Percentiles rank a stretch among this genome's conserved stretches.
Conservation (phyloP, 768 basidiomycete species). For the Tremella mesenterica region DNA sequence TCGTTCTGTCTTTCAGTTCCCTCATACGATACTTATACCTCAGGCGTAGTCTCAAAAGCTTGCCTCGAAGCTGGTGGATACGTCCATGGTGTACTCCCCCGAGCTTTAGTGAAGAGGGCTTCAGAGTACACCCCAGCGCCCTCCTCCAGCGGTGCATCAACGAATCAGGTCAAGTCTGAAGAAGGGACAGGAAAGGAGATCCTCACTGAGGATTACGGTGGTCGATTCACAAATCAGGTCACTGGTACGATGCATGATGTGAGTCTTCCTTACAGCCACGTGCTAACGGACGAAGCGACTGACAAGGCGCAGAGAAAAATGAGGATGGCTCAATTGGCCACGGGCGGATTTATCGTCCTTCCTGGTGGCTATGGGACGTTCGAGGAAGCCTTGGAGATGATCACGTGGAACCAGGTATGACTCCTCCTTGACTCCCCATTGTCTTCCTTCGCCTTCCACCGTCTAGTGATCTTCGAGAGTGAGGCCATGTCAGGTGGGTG, state of each 20-base stretch:
- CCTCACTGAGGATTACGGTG: constrained; percentile 25
- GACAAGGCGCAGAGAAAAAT: constrained; percentile 75
- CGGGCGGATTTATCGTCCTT: constrained; percentile 70
- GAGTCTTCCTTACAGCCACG: constrained; percentile 8
- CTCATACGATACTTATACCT: neutral
- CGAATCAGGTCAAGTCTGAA: constrained; percentile 52
- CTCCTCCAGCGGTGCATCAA: neutral
- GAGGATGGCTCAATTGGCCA: constrained; percentile 71
- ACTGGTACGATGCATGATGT: constrained; percentile 45
- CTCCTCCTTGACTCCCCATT: constrained; percentile 31
- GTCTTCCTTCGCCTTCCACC: neutral
- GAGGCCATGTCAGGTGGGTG: too few species aligned
- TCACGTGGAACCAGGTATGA: constrained; percentile 92
- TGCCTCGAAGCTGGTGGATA: constrained; percentile 60
- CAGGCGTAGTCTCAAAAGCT: constrained; percentile 46
- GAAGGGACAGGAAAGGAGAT: constrained; percentile 36
- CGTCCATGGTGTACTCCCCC: constrained; percentile 70
- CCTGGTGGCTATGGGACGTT: constrained; percentile 94
- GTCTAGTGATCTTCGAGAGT: neutral
- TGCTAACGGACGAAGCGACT: neutral
- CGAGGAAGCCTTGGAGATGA: constrained; percentile 92
- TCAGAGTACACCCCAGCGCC: constrained; percentile 22
- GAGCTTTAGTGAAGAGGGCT: constrained; percentile 53
- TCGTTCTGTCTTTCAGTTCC: constrained; percentile 21
- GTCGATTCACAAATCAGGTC: constrained; percentile 27